phyloP scores from a whole-genome alignment of 2,329 filamentous ascomycete genomes.

The Septoria petroselini region DNA sequence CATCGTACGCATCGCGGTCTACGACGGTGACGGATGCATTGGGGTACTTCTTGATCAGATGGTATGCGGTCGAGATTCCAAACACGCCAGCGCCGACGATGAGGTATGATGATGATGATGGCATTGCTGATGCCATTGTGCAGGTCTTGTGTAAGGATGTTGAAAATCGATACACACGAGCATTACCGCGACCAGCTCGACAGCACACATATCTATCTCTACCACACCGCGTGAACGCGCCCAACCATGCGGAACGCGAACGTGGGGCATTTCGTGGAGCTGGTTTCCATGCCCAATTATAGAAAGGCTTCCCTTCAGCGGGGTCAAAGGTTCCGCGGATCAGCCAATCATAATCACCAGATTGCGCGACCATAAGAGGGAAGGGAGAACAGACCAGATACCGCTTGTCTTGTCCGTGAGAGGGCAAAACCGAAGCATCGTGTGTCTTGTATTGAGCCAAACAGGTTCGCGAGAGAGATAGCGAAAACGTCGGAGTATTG shows the following conservation, averaged over 20 bases:
- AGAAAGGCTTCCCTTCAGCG: conserved; percentile 8
- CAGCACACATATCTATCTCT: conserved; percentile 8
- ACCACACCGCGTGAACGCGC: conserved; percentile 2
- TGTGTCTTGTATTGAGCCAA: neutral
- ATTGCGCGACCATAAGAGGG: conserved; percentile 4
- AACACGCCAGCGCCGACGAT: conserved; percentile 42
- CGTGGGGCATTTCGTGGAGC: conserved; percentile 11
- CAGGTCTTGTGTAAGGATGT: neutral
- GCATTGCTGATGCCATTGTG: conserved; percentile 10
- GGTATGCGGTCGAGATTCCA: conserved; percentile 60
- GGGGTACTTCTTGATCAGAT: conserved; percentile 40
- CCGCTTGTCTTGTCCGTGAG: conserved; percentile 7
- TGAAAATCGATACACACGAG: conserved; percentile 1
- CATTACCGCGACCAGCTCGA: neutral
- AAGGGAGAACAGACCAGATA: conserved; percentile 6
- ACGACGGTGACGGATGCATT: conserved; percentile 42
- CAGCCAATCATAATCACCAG: conserved; percentile 1
- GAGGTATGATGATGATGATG: conserved; percentile 34
- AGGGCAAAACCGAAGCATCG: neutral
- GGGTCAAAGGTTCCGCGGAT: neutral
- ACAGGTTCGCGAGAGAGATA: neutral
- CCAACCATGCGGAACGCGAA: conserved; percentile 2
- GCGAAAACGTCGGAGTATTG: neutral
- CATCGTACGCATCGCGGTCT: conserved; percentile 39
- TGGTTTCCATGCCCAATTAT: conserved; percentile 14